Evolutionary conservation across 139 green algal genomes (phyloP).

Genomic region (Volvox reticuliferus): DNA sequence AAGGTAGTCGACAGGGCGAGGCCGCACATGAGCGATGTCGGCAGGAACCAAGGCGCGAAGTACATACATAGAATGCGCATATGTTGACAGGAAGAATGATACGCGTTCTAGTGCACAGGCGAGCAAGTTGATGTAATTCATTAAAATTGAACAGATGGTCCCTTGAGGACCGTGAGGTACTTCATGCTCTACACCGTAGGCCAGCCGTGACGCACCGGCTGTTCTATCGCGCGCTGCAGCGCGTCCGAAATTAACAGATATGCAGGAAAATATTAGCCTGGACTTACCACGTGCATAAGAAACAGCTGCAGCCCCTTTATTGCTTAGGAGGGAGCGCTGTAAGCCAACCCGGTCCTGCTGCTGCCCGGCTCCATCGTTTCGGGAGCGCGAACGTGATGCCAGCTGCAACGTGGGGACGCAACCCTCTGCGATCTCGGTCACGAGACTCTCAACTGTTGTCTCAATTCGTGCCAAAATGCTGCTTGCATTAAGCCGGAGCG

Average conservation of each 20-base stretch:
- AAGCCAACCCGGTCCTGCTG: neutral
- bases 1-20: neutral
- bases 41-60: too few relatives aligned
- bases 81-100: too few relatives aligned
- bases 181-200: too few relatives aligned
- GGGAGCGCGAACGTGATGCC: neutral
- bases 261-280: too few relatives aligned
- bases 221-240: too few relatives aligned
- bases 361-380: neutral
- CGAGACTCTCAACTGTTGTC: neutral
- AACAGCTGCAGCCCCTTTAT: neutral
- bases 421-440: conserved; percentile 41
- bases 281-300: conserved; percentile 35
- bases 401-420: conserved; percentile 44
- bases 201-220: too few relatives aligned
- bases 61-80: too few relatives aligned
- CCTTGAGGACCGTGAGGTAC: too few relatives aligned
- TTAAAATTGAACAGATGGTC: too few relatives aligned
- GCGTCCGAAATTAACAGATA: too few relatives aligned
- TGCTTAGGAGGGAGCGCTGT: neutral
- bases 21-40: neutral
- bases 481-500: neutral
- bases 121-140: too few relatives aligned
- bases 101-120: too few relatives aligned
- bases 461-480: conserved; percentile 51